Evolutionary conservation across 768 basidiomycete genomes (phyloP).

Genomic region (Amanita polypyramis): DNA sequence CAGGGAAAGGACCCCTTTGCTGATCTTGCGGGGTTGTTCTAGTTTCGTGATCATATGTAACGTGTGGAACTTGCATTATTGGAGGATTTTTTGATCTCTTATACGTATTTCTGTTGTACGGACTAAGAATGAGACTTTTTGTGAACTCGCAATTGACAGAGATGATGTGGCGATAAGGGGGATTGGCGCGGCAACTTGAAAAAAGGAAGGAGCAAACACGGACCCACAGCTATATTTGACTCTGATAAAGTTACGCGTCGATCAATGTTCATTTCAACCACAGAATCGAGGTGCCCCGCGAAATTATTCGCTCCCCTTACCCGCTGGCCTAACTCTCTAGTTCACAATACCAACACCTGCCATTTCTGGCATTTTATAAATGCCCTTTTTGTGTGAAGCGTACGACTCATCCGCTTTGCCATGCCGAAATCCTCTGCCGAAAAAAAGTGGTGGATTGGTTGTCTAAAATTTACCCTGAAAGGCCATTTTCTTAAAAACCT

Average conservation of each 20-base stretch:
- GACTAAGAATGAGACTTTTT: background rate
- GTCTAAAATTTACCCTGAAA: constrained; percentile 1
- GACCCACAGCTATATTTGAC: background rate
- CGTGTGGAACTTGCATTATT: background rate
- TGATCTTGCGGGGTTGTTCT: constrained; percentile 72
- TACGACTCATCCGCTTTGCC: background rate
- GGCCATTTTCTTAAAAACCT: background rate
- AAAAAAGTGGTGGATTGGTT: constrained; percentile 3
- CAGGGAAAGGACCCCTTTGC: constrained; percentile 77
- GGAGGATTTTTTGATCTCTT: background rate
- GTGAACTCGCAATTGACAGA: background rate
- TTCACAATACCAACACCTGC: background rate
- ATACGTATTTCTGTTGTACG: constrained; percentile 1
- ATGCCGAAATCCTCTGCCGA: background rate
- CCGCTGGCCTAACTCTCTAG: background rate
- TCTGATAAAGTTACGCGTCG: background rate
- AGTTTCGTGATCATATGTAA: constrained; percentile 5
- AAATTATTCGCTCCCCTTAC: too few species aligned
- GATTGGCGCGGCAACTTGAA: background rate
- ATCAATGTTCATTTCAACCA: background rate
- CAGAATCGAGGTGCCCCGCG: too few species aligned
- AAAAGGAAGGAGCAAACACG: background rate
- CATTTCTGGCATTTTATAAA: background rate
- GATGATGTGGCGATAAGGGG: background rate
- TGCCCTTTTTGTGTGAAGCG: background rate